Conservation (phyloP, 2,329 filamentous ascomycete species). For the Pseudocercospora musae region DNA sequence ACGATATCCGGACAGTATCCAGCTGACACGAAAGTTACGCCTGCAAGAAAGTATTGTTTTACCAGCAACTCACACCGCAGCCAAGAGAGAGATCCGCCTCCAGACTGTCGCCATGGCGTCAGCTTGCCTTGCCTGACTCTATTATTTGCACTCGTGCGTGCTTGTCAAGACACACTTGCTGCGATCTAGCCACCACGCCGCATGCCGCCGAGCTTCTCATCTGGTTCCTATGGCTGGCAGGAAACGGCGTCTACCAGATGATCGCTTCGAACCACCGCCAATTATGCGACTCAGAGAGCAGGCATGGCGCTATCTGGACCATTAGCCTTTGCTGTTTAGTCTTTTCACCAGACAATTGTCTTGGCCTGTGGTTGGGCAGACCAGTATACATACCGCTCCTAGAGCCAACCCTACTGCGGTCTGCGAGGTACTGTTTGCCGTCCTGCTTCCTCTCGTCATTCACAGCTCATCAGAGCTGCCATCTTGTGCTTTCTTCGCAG, state of each 20-base stretch:
- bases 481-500: neutral
- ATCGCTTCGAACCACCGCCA: neutral
- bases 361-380: slow-evolving; percentile 2
- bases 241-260: neutral
- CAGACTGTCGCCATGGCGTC: neutral
- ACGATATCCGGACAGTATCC: neutral
- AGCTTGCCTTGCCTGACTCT: neutral
- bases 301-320: neutral
- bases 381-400: slow-evolving; percentile 1
- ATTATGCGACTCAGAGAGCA: slow-evolving; percentile 1
- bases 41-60: slow-evolving; percentile 1
- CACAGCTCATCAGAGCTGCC: neutral
- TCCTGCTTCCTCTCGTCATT: neutral
- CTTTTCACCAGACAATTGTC: neutral
- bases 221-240: slow-evolving; percentile 1
- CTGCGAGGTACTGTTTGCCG: neutral
- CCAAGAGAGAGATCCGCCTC: neutral
- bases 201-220: neutral
- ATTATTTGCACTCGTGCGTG: neutral
- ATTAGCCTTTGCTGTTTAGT: neutral
- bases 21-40: neutral
- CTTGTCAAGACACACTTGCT: neutral
- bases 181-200: neutral
- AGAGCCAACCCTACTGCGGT: neutral
- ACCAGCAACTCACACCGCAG: neutral